Evolutionary conservation across 176 grass and related monocot genomes (phyloP).

Genomic region (Melocanna baccifera): DNA sequence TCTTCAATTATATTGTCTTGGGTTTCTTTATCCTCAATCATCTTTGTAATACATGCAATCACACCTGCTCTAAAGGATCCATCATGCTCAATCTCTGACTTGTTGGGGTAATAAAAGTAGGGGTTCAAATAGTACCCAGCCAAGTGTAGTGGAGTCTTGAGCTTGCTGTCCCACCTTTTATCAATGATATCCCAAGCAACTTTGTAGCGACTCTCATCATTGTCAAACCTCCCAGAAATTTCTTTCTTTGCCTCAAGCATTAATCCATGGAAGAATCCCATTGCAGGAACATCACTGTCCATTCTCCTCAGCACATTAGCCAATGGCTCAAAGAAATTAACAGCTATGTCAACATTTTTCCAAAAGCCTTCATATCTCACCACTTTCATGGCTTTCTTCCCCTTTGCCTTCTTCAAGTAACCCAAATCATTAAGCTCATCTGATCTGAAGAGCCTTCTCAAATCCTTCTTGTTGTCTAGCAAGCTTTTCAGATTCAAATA

Average conservation of each 20-base stretch:
- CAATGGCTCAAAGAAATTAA: too few relatives aligned
- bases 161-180: conserved; percentile 12
- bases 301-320: too few relatives aligned
- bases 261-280: neutral
- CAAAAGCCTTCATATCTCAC: too few relatives aligned
- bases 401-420: too few relatives aligned
- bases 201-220: neutral
- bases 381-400: too few relatives aligned
- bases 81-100: neutral
- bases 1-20: too few relatives aligned
- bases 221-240: neutral
- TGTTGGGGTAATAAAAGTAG: conserved; percentile 6
- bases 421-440: neutral
- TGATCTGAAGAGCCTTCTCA: neutral
- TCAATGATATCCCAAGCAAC: conserved; percentile 19
- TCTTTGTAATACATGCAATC: too few relatives aligned
- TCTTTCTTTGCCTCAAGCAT: conserved; percentile 21
- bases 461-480: neutral
- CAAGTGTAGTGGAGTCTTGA: conserved; percentile 10
- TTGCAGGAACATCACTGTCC: neutral
- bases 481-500: neutral
- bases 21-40: too few relatives aligned
- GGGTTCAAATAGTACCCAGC: conserved; percentile 13
- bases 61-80: neutral
- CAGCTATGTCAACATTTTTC: too few relatives aligned